Percentiles rank a stretch among this genome's conserved stretches.
Evolutionary conservation across 305 asterid species (phyloP).

Genomic region (Fraxinus angustifolia): DNA sequence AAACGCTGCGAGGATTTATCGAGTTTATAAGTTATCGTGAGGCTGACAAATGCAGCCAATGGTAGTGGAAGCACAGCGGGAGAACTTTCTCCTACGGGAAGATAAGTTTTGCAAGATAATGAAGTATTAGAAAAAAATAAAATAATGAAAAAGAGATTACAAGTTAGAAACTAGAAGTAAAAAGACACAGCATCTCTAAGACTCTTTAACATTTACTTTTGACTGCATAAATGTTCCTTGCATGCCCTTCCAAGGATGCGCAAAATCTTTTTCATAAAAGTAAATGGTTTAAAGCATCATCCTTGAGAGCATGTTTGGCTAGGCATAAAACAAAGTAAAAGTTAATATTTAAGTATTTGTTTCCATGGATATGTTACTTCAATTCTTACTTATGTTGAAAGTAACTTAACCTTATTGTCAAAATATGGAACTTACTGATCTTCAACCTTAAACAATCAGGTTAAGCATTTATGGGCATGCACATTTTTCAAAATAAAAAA

Average conservation of each 20-base stretch:
- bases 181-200: not conserved
- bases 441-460: not conserved
- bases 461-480: not conserved
- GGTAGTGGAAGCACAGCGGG: constrained; percentile 94
- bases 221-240: not conserved
- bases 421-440: not conserved
- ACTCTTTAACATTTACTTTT: not conserved
- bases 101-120: constrained; percentile 16
- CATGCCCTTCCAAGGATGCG: not conserved
- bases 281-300: not conserved
- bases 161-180: not conserved
- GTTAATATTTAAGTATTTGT: not conserved
- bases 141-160: not conserved
- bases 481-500: not conserved
- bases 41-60: constrained; percentile 96
- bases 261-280: not conserved
- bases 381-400: not conserved
- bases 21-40: constrained; percentile 93
- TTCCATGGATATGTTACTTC: not conserved
- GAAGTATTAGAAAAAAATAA: not conserved
- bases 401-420: not conserved
- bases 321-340: not conserved
- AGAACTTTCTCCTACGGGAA: constrained; percentile 64
- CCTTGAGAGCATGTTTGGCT: not conserved
- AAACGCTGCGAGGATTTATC: constrained; percentile 91